A percentile compares a stretch with the other conserved stretches of the same genome.
These are phyloP conservation scores for Stenocarpella maydis DNA, from an alignment of 2,329 filamentous ascomycete genomes.

Conservation along the genomic window DNA sequence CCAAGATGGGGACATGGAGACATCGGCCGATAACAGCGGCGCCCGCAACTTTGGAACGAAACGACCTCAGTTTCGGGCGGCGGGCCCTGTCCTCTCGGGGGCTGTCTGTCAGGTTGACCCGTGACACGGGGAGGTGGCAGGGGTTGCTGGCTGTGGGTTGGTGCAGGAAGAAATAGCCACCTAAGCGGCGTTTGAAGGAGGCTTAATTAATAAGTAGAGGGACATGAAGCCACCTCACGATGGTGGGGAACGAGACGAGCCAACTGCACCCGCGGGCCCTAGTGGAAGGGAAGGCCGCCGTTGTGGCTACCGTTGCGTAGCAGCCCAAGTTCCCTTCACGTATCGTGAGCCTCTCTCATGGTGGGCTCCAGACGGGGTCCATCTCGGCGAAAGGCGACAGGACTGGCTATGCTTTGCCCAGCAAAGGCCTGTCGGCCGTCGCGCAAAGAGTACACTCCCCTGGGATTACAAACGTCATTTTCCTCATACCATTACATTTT, in stretches of 20 bases:
- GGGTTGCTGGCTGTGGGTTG: background rate
- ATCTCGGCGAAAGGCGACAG: background rate
- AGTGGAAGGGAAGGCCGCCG: background rate
- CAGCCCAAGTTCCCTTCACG: conserved; percentile 1
- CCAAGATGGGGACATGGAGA: conserved; percentile 7
- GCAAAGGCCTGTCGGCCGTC: background rate
- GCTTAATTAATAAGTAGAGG: background rate
- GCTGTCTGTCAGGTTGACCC: background rate
- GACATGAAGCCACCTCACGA: background rate
- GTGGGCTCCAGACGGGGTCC: background rate
- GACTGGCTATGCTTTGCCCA: background rate
- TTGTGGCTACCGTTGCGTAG: background rate
- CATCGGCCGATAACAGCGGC: conserved; percentile 9
- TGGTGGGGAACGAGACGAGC: background rate
- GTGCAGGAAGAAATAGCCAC: background rate
- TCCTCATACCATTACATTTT: too few species aligned
- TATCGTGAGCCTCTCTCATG: background rate
- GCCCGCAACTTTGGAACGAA: background rate
- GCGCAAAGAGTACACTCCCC: too few species aligned
- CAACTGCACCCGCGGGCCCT: background rate
- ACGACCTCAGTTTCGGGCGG: background rate
- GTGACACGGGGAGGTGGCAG: background rate
- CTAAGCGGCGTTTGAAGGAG: background rate
- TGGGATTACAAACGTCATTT: too few species aligned
- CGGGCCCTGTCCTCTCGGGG: background rate